Percentiles rank a stretch among this genome's conserved stretches.
These are phyloP conservation scores for Vitis cinerea DNA, from an alignment of 164 flowering plant species.

Conservation along the genomic window DNA sequence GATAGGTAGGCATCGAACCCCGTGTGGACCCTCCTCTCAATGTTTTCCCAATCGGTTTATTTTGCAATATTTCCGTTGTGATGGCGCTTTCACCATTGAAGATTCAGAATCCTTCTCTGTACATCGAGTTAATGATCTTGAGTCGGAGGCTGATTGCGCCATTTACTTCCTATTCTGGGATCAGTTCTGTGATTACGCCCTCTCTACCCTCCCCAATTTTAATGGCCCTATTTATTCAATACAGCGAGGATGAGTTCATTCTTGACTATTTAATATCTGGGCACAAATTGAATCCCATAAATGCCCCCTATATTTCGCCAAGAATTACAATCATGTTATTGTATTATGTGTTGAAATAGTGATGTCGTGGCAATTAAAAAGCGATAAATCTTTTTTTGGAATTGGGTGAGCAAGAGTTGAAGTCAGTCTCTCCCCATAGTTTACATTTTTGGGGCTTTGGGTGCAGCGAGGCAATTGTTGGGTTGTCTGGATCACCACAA, in stretches of 20 bases:
- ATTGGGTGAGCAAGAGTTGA: too few species aligned
- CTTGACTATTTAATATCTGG: too few species aligned
- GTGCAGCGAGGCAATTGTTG: neutral
- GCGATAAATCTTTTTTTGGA: too few species aligned
- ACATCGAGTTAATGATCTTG: neutral
- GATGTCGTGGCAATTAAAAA: too few species aligned
- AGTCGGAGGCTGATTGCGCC: neutral
- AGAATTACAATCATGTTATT: too few species aligned
- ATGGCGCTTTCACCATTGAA: slow-evolving; percentile 13
- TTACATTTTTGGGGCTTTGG: neutral
- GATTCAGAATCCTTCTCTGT: neutral
- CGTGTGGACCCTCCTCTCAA: neutral
- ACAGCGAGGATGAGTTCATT: too few species aligned
- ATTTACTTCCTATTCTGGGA: neutral
- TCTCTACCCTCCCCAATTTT: neutral
- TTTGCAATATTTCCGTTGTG: neutral
- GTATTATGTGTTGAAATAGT: too few species aligned
- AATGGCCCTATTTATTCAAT: too few species aligned
- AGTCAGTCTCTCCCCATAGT: too few species aligned
- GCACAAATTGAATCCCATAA: too few species aligned
- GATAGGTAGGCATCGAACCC: neutral
- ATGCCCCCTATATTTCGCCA: too few species aligned
- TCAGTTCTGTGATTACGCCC: neutral
- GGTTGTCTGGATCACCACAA: slow-evolving; percentile 6
- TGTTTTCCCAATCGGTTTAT: neutral